Base-by-base conservation (phyloP, 352 stramenopile genomes). In the Globisporangium recalcitrans region DNA sequence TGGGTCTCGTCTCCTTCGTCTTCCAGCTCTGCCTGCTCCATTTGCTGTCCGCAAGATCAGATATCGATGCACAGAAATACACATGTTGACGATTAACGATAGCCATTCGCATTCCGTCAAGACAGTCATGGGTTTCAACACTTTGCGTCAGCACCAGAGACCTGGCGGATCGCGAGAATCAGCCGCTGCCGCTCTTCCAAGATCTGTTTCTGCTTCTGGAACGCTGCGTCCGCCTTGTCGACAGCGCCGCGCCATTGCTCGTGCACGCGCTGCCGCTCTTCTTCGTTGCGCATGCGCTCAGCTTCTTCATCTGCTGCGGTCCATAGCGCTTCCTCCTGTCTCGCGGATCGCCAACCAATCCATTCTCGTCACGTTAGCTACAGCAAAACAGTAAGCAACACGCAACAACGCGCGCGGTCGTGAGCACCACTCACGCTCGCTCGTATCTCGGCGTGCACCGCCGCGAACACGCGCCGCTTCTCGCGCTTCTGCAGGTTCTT, bases 401-500 rank as follows among this genome's bases (percentile, higher is more conserved):
- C 22, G 47, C 48, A 0, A 49, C 6, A 9, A 52, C 5, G n/a
- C 26, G n/a, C 31, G 32, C 27, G 53, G 22, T 8, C 6, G 44
- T 29, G 51, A 16, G n/a, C 24, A 40, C 24, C 27, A 64, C 73
- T 26, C 47, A 88, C 78, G 58, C 58, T 70, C 4, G 70, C 66
- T 58, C 54, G 60, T 16, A 93, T 69, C 53, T 90, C 79, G 1
- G 71, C 74, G 31, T 75, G 38, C 31, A 95, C 70, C 10, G 68
- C 62, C 14, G 78, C 82, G 66, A 89, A 84, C 36, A 91, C 60
- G 27, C 84, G 71, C 24, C 84, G 81, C 68, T 83, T 82, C 46
- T 70, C 74, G 48, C 86, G 82, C 77, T 95, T 95, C 38, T 82
- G 75, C 47, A 72, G 38, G 68, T 95, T 95, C 80, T 93, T 95